phyloP scores from a whole-genome alignment of 2,329 filamentous ascomycete species.

The Hypoxylon sp. region DNA sequence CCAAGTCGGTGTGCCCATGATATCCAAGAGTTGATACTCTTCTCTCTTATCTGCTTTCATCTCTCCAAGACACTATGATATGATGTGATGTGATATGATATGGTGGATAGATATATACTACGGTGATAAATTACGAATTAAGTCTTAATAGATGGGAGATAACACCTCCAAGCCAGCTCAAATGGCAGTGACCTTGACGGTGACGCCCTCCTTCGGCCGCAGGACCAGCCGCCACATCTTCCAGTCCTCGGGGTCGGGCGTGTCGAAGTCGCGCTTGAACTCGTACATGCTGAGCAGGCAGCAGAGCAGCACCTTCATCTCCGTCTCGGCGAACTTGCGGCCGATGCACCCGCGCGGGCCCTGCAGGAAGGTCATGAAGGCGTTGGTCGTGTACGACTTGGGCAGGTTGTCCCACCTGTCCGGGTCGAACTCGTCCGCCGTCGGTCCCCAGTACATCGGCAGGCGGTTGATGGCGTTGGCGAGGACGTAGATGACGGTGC shows the following conservation, averaged over 20 bases:
- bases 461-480: slow-evolving; percentile 58
- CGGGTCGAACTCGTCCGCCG: slow-evolving; percentile 57
- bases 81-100: background rate
- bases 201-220: slow-evolving; percentile 58
- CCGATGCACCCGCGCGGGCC: slow-evolving; percentile 51
- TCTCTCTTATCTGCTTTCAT: background rate
- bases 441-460: slow-evolving; percentile 56
- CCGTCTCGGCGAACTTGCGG: slow-evolving; percentile 50
- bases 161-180: slow-evolving; percentile 3
- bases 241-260: slow-evolving; percentile 58
- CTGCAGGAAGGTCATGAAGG: slow-evolving; percentile 52
- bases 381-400: slow-evolving; percentile 53
- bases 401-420: slow-evolving; percentile 58
- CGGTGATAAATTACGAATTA: background rate
- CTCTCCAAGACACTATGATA: background rate
- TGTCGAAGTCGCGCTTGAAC: slow-evolving; percentile 52
- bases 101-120: background rate
- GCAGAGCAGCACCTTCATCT: slow-evolving; percentile 54
- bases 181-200: slow-evolving; percentile 53
- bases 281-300: slow-evolving; percentile 52
- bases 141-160: background rate
- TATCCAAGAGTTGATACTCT: background rate
- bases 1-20: no score
- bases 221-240: slow-evolving; percentile 64
- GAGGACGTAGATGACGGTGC: slow-evolving; percentile 59